Evolutionary conservation across 805 yeast genomes (phyloP), one percentile per base, ranked within the genome.

Genomic region (Wickerhamiella parazyma): DNA sequence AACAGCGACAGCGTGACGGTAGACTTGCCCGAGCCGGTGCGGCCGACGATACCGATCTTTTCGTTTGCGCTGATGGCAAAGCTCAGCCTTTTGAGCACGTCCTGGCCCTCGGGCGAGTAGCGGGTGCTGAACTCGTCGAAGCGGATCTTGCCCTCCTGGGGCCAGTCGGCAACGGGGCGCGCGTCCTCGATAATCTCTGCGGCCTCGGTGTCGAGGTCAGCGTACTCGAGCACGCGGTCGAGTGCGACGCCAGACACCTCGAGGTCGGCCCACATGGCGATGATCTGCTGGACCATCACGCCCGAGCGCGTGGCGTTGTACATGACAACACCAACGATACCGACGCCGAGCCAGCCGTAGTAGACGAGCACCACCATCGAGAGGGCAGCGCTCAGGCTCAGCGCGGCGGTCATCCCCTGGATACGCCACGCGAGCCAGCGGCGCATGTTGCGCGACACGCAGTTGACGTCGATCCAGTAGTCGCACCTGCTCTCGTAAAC

Each of bases 1-100:
- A 83, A 86, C 28, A 86, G 62, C 11, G 47, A 24, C 10, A 84
- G 64, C 0, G 94, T 80, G 54, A 86, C 69, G 1, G 94, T 77
- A 0, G 89, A 78, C 60, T 86, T 86, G 49, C 97, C 97, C 3
- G 96, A 95, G 49, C 97, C 97, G 0, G 97, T 87, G 58, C 97
- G 74, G 25, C 97, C 97, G 43, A 89, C 96, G 60, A 87, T 85
- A 49, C 97, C 97, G 56, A 87, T 69, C 60, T 89, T 89, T 57
- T 87, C 96, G 45, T 71, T 65, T 2, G 85, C 74, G 33, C 74
- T 68, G 52, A 87, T 76, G 6, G 71, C 61, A 25, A 89, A 56
- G 45, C 67, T 67, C 51, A 89, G 71, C 45, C 76, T 66, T 53
- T 77, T 81, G 62, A 87, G 68, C 3, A 85, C 93, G 20, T 80